Evolutionary conservation across 306 rosid genomes (phyloP).

Genomic region (Quercus robur): DNA sequence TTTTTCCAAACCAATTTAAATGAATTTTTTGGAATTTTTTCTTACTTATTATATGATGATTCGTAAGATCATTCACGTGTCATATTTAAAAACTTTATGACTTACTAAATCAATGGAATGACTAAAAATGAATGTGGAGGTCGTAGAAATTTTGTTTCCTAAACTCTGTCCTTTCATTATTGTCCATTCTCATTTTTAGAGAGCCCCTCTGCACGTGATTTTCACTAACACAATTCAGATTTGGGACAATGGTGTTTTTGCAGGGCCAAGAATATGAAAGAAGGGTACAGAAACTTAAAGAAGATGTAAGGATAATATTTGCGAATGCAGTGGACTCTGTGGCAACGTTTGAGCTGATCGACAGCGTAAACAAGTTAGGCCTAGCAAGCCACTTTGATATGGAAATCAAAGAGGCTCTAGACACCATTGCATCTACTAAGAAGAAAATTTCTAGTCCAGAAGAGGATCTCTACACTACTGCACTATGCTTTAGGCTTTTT

Average conservation of each 20-base stretch:
- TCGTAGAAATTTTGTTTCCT: too few species aligned
- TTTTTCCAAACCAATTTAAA: too few species aligned
- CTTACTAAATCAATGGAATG: too few species aligned
- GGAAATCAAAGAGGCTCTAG: slow-evolving; percentile 39
- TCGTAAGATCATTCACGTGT: too few species aligned
- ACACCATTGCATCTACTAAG: slow-evolving; percentile 7
- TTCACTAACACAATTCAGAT: too few species aligned
- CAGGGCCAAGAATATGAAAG: slow-evolving; percentile 32
- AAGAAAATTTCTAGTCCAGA: not conserved
- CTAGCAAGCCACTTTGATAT: slow-evolving; percentile 34
- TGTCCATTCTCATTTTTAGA: too few species aligned
- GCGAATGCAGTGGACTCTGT: not conserved
- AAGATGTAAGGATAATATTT: slow-evolving; percentile 23
- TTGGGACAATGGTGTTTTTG: not conserved
- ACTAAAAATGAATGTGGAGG: too few species aligned
- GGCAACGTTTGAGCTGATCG: slow-evolving; percentile 37
- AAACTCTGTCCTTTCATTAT: too few species aligned
- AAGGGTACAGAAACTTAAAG: slow-evolving; percentile 21
- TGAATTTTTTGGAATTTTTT: too few species aligned
- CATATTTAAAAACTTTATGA: too few species aligned
- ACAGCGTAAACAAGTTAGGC: slow-evolving; percentile 46
- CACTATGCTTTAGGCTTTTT: slow-evolving; percentile 47
- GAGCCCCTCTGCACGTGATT: too few species aligned
- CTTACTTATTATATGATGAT: too few species aligned
- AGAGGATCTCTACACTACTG: slow-evolving; percentile 30